Base-by-base conservation (phyloP, 164 flowering plant genomes). In the Brasenia schreberi region DNA sequence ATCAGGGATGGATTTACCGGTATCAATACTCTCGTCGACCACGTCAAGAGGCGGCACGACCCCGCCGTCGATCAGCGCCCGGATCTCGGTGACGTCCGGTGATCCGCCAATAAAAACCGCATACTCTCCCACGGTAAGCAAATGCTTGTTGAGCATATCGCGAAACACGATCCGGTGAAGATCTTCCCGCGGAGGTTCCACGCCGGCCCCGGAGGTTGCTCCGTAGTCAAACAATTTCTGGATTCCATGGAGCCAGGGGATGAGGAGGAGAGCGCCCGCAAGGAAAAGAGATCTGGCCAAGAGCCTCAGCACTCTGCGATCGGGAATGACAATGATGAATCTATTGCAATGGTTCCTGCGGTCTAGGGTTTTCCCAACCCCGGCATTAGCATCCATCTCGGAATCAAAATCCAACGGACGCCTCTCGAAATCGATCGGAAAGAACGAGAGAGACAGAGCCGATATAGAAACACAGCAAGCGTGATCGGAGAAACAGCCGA, bases 211-310 rank as follows among this genome's bases (percentile, higher is more conserved):
- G 12, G 53, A 7, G 53, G 6, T 12, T 45, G 12, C 53, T 7
- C 4, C 9, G 0, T 0, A 49, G 56, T 23, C 0, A 84, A 76
- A 3, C 77, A 71, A 3, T 33, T 66, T 73, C 76, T 1, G 97
- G 89, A 72, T 76, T 80, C 87, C 10, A 2, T 76, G 69, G 7
- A 84, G 4, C 71, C 73, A 78, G 4, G 88, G 87, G 42, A 90
- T 61, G 0, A 86, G 42, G 9, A 78, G 19, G 62, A 92, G 69
- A n/a, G 74, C 39, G 63, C 83, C 65, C 0, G 81, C 77, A 42
- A 92, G 68, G 62, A 87, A 61, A 63, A 87, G 5, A 0, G 82
- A 82, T 39, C 84, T 73, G 42, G 87, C 77, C 3, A 92, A 17
- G 23, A 90, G 72, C 66, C 69, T 74, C 66, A 84, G 18, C 45